Percentiles rank a stretch among this genome's conserved stretches.
phyloP scores from a whole-genome alignment of 257 asterid species.

The Solanum chmielewskii region DNA sequence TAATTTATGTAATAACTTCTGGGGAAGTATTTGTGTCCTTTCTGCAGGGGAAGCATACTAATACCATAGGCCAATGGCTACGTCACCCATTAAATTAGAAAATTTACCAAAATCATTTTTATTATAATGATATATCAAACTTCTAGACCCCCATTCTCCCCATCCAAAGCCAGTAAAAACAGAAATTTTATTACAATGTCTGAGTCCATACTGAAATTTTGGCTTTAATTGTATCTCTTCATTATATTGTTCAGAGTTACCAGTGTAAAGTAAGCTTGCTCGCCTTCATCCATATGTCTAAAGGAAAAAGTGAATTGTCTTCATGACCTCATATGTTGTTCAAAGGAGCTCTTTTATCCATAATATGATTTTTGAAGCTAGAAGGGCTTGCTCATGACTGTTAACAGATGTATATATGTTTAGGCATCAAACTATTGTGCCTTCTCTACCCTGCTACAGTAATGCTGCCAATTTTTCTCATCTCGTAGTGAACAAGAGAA shows the following conservation, averaged over 20 bases:
- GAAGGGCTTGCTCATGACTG: neutral
- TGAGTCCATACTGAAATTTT: neutral
- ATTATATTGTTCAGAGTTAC: neutral
- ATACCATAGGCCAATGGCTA: neutral
- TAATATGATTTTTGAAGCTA: neutral
- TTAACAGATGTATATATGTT: neutral
- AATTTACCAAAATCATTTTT: neutral
- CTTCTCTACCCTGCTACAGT: neutral
- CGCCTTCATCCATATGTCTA: neutral
- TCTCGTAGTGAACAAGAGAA: neutral
- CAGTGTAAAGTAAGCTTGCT: neutral
- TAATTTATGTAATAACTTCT: constrained; percentile 5
- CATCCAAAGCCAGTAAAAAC: neutral
- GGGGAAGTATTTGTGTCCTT: neutral
- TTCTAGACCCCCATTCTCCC: neutral
- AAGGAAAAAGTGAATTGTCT: neutral
- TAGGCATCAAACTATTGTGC: neutral
- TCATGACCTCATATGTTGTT: neutral
- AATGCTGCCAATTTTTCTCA: neutral
- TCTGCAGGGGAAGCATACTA: neutral
- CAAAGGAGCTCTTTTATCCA: neutral
- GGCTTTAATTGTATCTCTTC: neutral
- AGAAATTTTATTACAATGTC: neutral
- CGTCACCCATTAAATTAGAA: neutral
- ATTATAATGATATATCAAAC: neutral